Evolutionary conservation across 2,329 filamentous ascomycete genomes (phyloP), one percentile per base, ranked within the genome.

Genomic region (Cryoendolithus antarcticus): DNA sequence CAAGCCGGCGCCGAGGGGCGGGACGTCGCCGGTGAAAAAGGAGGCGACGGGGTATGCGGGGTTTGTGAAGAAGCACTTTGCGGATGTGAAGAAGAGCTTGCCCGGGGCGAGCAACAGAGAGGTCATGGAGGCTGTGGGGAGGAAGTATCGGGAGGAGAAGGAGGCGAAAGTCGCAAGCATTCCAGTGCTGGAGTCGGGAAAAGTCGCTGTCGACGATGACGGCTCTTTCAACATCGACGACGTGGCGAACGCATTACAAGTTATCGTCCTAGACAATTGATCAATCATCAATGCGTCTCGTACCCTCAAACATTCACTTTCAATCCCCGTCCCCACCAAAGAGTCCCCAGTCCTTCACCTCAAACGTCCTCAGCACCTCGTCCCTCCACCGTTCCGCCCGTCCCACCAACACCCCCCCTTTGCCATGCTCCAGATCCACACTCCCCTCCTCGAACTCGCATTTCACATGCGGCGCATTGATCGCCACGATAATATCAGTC

Each of bases 381-480:
- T 81, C 77, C 56, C 84, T 80, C 30, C 80, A 72, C 4, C 72
- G 73, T 50, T 80, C 47, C 21, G 59, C 64, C 15, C 51, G 71
- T 37, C 78, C 80, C 52, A 84, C 78, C 47, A 83, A 63, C 59
- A 75, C 71, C 3, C 79, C 82, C 53, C 73, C 71, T 56, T 73
- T 77, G 10, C 77, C 77, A 41, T 76, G 61, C 54, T 76, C 70
- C 40, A 79, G 62, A 54, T 84, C 75, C 10, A 89, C 75, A 27
- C 85, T 78, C 6, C 80, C 78, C 59, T 78, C 74, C 51, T 78
- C 69, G 56, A 86, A 86, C 58, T 82, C 75, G 45, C 80, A 79
- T 50, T 75, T 71, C 49, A 86, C 80, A 56, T 91, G 81, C 21
- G 88, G 89, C 35, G 93, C 82, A 61, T 94, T 95, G 55, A 94